Conservation (phyloP, 345 rosid species). For the Tarenaya hassleriana region DNA sequence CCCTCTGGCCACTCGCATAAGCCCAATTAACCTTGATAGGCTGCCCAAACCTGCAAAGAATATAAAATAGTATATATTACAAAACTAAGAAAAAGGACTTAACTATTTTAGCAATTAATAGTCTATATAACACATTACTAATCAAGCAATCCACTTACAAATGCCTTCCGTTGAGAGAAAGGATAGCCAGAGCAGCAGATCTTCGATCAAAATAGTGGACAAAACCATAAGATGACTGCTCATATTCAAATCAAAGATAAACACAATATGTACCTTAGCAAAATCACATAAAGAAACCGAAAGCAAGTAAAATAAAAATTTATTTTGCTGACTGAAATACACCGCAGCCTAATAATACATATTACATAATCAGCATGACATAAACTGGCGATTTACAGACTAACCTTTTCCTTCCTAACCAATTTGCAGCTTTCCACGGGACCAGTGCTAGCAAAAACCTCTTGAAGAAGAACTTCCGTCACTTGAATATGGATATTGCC, state of each 20-base stretch:
- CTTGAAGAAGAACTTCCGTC: conserved; percentile 74
- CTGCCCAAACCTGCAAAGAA: conserved; percentile 69
- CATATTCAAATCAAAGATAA: conserved; percentile 18
- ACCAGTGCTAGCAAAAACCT: conserved; percentile 95
- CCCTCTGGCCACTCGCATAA: conserved; percentile 89
- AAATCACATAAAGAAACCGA: not conserved
- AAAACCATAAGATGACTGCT: conserved; percentile 91
- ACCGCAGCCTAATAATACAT: too few species aligned
- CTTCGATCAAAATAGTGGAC: conserved; percentile 88
- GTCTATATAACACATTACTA: not conserved
- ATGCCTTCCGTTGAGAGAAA: conserved; percentile 88
- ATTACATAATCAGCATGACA: too few species aligned
- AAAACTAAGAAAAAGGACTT: not conserved
- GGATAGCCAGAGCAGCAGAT: conserved; percentile 80
- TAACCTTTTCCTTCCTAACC: conserved; percentile 83
- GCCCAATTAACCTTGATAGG: conserved; percentile 89
- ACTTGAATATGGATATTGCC: conserved; percentile 72
- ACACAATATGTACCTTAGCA: not conserved
- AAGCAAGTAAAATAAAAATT: too few species aligned
- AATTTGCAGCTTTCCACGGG: conserved; percentile 91
- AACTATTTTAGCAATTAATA: not conserved
- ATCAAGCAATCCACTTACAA: conserved; percentile 44
- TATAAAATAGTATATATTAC: conserved; percentile 2
- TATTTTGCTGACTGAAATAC: too few species aligned
- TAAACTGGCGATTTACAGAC: not conserved